Evolutionary conservation across 768 basidiomycete genomes (phyloP).

Genomic region (Tubosaeta sp.): DNA sequence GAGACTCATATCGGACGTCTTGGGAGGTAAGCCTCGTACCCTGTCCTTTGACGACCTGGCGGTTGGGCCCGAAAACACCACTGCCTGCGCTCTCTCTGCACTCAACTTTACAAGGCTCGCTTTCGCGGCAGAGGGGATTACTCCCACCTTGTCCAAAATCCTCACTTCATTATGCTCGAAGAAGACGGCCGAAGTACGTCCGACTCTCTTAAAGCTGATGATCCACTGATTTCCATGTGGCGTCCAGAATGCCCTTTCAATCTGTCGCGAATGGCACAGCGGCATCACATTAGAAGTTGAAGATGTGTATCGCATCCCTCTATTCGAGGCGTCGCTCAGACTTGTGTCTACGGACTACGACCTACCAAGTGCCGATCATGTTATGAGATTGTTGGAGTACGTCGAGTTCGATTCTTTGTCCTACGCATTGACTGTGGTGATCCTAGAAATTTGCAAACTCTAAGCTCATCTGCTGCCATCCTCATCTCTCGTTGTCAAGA

Average conservation of each 20-base stretch:
- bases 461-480: conserved; percentile 26
- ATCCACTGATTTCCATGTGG: background rate
- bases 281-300: conserved; percentile 47
- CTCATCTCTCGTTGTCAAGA: conserved; percentile 60
- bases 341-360: conserved; percentile 34
- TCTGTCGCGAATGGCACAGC: conserved; percentile 47
- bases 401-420: background rate
- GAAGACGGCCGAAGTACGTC: conserved; percentile 18
- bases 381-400: conserved; percentile 24
- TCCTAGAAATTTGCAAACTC: conserved; percentile 21
- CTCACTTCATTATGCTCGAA: conserved; percentile 10
- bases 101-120: conserved; percentile 54
- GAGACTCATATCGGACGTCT: conserved; percentile 13
- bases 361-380: conserved; percentile 30
- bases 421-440: conserved; percentile 1
- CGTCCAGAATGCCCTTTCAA: conserved; percentile 47
- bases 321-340: conserved; percentile 42
- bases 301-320: conserved; percentile 42
- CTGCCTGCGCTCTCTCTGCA: conserved; percentile 54
- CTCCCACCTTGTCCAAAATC: conserved; percentile 8
- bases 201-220: background rate
- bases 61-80: conserved; percentile 29
- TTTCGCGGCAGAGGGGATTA: conserved; percentile 22
- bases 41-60: conserved; percentile 42
- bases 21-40: conserved; percentile 31